Evolutionary conservation across 1,139 yeast genomes (phyloP), one percentile per base, ranked within the genome.

Genomic region (Kluyveromyces sp.): DNA sequence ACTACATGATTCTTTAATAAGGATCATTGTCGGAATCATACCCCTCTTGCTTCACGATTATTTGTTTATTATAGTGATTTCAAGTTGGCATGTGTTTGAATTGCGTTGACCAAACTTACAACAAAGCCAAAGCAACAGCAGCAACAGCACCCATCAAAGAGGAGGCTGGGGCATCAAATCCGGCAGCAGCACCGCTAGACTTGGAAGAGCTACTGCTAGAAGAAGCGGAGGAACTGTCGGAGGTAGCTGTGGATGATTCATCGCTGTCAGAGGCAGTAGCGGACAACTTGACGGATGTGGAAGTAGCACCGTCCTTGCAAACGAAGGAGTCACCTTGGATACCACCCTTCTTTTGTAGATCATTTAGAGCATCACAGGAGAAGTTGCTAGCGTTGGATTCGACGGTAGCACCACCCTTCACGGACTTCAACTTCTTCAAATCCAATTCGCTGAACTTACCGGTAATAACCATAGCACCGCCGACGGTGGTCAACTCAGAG

Each of bases 351-450:
- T 70, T 68, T 71, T 80, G 76, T 65, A 82, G 74, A 49, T 67
- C 64, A 68, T 82, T 77, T 75, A 87, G 87, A 48, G 77, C 73
- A 53, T 74, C 67, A 78, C 97, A 92, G 70, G 86, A 77, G 70
- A 87, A 80, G 60, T 81, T 80, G 65, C 84, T 83, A 53, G 78
- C 71, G 48, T 68, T 63, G 48, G 95, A 77, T 65, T 82, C 82
- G 64, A 92, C 74, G 62, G 71, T 71, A 71, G 89, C 94, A 67
- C 95, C 96, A 77, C 98, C 98, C 66, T 78, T 77, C 62, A 92
- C 95, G 60, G 82, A 77, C 57, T 69, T 71, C 66, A 92, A 78
- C 36, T 77, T 62, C 55, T 80, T 78, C 66, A 92, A 76, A 52
- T 86, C 70, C 65, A 94, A 92, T 61, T 81, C 75, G 65, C 79